Percentiles rank a stretch among this genome's conserved stretches.
Evolutionary conservation across 495 filamentous ascomycete species (phyloP).

Genomic region (Talaromyces wortmannii): DNA sequence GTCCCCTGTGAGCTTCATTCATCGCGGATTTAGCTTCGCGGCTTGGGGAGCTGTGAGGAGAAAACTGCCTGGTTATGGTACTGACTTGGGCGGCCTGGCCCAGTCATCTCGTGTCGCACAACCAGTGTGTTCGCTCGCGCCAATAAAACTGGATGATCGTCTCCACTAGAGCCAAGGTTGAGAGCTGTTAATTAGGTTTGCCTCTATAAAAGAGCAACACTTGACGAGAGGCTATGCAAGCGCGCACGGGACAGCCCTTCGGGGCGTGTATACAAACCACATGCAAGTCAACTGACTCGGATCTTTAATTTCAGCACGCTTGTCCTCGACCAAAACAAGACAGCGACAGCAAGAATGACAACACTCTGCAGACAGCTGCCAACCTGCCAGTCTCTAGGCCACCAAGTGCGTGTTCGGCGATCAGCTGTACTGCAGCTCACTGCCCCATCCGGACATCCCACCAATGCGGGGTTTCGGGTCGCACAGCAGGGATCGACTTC

Average conservation of each 20-base stretch:
- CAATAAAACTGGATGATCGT: neutral
- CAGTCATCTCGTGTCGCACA: neutral
- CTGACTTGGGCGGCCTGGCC: neutral
- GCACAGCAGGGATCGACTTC: too few species aligned
- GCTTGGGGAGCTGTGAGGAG: neutral
- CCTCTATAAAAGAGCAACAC: too few species aligned
- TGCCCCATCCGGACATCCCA: neutral
- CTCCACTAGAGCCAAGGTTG: neutral
- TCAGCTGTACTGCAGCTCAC: neutral
- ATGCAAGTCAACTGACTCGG: neutral
- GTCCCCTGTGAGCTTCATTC: too few species aligned
- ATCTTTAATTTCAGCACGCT: neutral
- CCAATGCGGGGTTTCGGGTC: too few species aligned
- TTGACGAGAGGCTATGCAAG: neutral
- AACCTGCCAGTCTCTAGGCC: neutral
- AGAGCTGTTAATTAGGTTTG: too few species aligned
- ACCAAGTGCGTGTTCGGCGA: neutral
- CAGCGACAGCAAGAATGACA: neutral
- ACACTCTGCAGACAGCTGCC: neutral
- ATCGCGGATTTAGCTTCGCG: neutral
- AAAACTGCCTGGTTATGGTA: neutral
- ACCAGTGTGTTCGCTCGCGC: neutral
- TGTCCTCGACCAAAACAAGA: neutral
- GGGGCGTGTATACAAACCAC: too few species aligned
- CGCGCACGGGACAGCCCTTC: neutral